Base-by-base conservation (phyloP, 2,329 filamentous ascomycete genomes). In the Colletotrichum echinochloae region DNA sequence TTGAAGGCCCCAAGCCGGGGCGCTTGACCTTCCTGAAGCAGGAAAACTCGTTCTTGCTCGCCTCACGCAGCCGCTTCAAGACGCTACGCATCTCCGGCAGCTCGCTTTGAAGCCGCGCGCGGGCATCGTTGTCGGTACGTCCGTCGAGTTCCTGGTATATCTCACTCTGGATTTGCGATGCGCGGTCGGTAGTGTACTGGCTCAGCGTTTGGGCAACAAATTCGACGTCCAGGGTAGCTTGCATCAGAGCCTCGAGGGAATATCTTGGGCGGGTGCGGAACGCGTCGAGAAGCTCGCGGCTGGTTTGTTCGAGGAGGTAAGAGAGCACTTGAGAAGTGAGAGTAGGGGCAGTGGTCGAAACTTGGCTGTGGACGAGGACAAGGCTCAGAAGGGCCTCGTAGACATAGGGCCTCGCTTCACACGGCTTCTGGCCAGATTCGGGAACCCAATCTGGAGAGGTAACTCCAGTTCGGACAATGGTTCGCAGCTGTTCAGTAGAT, bases 191-290 rank as follows among this genome's bases (percentile, higher is more conserved):
- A 0, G 94, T 96, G 80, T 97, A 99, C 75, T 95, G 91, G 71
- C 89, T 93, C 41, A 99, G 87, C 6, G 95, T 98, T 83, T 99
- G 96, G 0, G 95, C 94, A 67, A 98, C 91, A 78, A 99, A 98
- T 81, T 99, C 96, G 1, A 98, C 95, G 77, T 99, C 96, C 1
- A 99, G 89, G 0, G 96, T 99, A 1, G 97, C 97, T 82, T 99
- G 97, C 91, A 98, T 97, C 60, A 99, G 88, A 8, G 93, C 91
- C 6, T 92, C 86, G 0, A 99, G 89, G 1, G 90, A 88, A 81
- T 96, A 98, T 26, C 85, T 85, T 5, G 85, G 80, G 8, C 91
- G 90, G 44, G 79, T 88, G 85, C 83, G 84, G 85, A 98, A 97
- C 0, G 94, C 91, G 35, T 91, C 88, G 20, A 98, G 90, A n/a